Evolutionary conservation across 768 basidiomycete genomes (phyloP), one percentile per base, ranked within the genome.

Genomic region (Stropharia rugosoannulata): DNA sequence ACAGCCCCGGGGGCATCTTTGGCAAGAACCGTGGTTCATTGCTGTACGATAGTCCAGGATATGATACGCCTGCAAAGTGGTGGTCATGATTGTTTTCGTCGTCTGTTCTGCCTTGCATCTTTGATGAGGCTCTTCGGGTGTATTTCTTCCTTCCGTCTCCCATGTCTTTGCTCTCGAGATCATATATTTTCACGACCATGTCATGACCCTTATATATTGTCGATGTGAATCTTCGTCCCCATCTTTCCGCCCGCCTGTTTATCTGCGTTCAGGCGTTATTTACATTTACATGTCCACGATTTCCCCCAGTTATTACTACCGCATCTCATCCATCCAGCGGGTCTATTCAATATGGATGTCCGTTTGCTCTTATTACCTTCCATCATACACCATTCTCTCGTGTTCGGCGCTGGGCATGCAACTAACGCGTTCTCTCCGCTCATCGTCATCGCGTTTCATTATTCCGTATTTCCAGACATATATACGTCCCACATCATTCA

Each of bases 41-140:
- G 59, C 64, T 91, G 62, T 92, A 90, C 61, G 85, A 89, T 59
- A 90, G 89, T 66, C 90, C 90, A n/a, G 84, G 80, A 58, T 78
- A 57, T 46, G 68, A 66, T 19, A 62, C 54, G 47, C 62, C 54
- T 38, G 49, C 56, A 54, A 70, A 66, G 53, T 70, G 67, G 66
- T 70, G 67, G 66, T 70, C 55, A 66, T 61, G 49, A 38, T 43
- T 22, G 43, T 9, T 46, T 29, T 57, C 22, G 18, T 9, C 32
- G 18, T 54, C 52, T 48, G 40, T 7, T 48, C 39, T 49, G 9
- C 32, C 39, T 12, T 41, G 48, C 50, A 22, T 49, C 22, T 49
- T 29, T 55, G 9, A 38, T 52, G 52, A 41, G 15, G 16, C 35
- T 11, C 40, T 7, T 42, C 5, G 51, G 9, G 40, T 52, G 19